Evolutionary conservation across 139 green algal genomes (phyloP).

Genomic region (Coccomyxa sp.): DNA sequence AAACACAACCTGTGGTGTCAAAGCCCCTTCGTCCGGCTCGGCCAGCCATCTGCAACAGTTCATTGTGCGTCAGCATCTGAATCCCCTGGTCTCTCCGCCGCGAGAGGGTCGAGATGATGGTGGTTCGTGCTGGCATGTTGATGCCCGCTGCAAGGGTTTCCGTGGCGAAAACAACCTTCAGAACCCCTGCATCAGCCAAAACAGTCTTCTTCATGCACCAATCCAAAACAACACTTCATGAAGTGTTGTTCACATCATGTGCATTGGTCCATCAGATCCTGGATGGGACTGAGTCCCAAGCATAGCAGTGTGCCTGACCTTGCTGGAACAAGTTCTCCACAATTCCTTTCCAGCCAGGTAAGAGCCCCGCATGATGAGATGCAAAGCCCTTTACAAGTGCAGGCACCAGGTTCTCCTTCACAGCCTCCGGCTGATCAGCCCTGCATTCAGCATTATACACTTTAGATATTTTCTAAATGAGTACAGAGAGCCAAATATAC

Average conservation of each 20-base stretch:
- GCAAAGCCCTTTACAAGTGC: constrained; percentile 71
- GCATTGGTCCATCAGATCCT: background rate
- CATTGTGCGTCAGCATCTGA: constrained; percentile 72
- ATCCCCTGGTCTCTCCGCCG: constrained; percentile 53
- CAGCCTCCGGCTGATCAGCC: constrained; percentile 65
- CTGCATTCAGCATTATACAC: constrained; percentile 11
- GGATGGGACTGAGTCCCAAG: background rate
- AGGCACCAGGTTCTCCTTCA: constrained; percentile 54
- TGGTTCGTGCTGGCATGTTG: constrained; percentile 98
- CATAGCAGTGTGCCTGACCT: constrained; percentile 15
- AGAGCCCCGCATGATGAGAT: constrained; percentile 87
- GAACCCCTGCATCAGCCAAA: constrained; percentile 26
- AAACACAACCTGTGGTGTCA: constrained; percentile 45
- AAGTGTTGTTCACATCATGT: background rate
- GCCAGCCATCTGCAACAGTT: constrained; percentile 79
- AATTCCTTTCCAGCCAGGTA: constrained; percentile 89
- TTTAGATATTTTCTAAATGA: background rate
- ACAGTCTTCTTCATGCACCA: background rate
- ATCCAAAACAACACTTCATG: background rate
- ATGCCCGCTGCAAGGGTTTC: constrained; percentile 96
- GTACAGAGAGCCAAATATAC: background rate
- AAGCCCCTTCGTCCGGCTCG: constrained; percentile 77
- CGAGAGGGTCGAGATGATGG: constrained; percentile 69
- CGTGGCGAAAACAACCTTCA: constrained; percentile 92
- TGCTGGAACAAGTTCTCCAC: constrained; percentile 88